A percentile compares a stretch with the other conserved stretches of the same genome.
Evolutionary conservation across 2,329 filamentous ascomycete genomes (phyloP).

Genomic region (Aspergillus unguis): DNA sequence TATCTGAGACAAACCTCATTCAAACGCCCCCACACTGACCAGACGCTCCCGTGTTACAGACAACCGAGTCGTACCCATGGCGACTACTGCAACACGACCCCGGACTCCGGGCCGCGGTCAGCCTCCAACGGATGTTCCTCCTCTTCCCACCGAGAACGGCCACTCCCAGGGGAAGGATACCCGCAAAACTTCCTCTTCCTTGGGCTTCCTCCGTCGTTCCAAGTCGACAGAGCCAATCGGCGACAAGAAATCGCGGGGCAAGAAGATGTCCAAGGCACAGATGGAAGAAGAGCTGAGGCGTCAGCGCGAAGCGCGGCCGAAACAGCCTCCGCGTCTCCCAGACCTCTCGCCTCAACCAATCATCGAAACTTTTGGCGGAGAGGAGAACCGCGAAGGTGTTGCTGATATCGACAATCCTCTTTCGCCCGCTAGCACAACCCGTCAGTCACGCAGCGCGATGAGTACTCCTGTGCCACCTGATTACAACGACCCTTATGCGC

Average conservation of each 20-base stretch:
- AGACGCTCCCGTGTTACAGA: constrained; percentile 18
- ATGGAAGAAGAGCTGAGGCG: constrained; percentile 53
- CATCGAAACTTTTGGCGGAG: constrained; percentile 60
- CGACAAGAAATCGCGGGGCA: constrained; percentile 47
- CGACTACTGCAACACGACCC: constrained; percentile 33
- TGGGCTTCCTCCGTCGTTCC: constrained; percentile 62
- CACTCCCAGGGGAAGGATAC: constrained; percentile 24
- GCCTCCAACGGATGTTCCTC: constrained; percentile 33
- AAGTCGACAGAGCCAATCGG: constrained; percentile 63
- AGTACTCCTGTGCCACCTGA: constrained; percentile 34
- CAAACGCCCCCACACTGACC: constrained; percentile 20
- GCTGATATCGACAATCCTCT: constrained; percentile 49
- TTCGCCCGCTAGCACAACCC: constrained; percentile 23
- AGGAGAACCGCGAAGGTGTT: constrained; percentile 60
- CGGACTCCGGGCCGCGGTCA: constrained; percentile 34
- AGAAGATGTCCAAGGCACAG: constrained; percentile 38
- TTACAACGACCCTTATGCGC: constrained; percentile 68
- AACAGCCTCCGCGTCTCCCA: constrained; percentile 57
- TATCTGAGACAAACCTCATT: constrained; percentile 22
- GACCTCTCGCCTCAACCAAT: constrained; percentile 46
- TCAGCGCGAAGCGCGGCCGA: constrained; percentile 57
- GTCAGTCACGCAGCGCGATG: constrained; percentile 23
- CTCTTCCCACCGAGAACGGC: constrained; percentile 36
- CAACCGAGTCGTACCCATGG: constrained; percentile 26
- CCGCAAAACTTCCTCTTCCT: constrained; percentile 45